Evolutionary conservation across 352 stramenopile species (phyloP).

Genomic region (Phytophthora citrophthora): DNA sequence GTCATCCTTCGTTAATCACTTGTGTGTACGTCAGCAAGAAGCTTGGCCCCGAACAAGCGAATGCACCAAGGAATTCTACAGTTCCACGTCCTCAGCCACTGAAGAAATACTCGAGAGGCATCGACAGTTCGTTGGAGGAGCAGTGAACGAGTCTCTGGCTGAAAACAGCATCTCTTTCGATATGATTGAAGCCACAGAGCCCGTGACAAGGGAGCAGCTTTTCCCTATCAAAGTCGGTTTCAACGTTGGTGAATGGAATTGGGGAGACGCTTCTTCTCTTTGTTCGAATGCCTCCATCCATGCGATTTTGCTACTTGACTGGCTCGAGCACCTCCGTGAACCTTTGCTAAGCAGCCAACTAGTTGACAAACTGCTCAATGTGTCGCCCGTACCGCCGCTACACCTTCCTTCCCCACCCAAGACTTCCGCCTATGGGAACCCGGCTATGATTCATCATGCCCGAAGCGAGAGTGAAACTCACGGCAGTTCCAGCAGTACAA

Average conservation of each 20-base stretch:
- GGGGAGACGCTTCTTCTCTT: conserved; percentile 42
- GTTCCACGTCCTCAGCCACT: conserved; percentile 1
- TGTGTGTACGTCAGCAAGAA: conserved; percentile 37
- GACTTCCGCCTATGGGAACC: background rate
- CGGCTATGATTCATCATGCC: conserved; percentile 16
- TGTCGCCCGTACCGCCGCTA: conserved; percentile 22
- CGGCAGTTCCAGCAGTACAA: conserved; percentile 16
- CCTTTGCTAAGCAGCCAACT: conserved; percentile 52
- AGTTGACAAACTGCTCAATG: conserved; percentile 35
- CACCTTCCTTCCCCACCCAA: conserved; percentile 16
- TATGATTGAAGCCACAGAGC: conserved; percentile 39
- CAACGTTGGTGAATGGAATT: conserved; percentile 80
- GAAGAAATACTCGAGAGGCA: conserved; percentile 34
- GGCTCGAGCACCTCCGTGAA: conserved; percentile 77
- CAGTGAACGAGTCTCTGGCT: conserved; percentile 12
- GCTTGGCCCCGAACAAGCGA: conserved; percentile 38
- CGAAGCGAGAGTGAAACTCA: conserved; percentile 29
- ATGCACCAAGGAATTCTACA: conserved; percentile 28
- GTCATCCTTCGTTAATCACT: conserved; percentile 31
- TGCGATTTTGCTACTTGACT: conserved; percentile 73
- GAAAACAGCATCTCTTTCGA: conserved; percentile 12
- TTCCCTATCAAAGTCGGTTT: conserved; percentile 80
- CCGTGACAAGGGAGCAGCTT: conserved; percentile 28
- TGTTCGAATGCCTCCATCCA: conserved; percentile 34
- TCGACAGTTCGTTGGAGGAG: conserved; percentile 34